Evolutionary conservation across 352 stramenopile genomes (phyloP), one percentile per base, ranked within the genome.

Genomic region (Lagenidium giganteum): DNA sequence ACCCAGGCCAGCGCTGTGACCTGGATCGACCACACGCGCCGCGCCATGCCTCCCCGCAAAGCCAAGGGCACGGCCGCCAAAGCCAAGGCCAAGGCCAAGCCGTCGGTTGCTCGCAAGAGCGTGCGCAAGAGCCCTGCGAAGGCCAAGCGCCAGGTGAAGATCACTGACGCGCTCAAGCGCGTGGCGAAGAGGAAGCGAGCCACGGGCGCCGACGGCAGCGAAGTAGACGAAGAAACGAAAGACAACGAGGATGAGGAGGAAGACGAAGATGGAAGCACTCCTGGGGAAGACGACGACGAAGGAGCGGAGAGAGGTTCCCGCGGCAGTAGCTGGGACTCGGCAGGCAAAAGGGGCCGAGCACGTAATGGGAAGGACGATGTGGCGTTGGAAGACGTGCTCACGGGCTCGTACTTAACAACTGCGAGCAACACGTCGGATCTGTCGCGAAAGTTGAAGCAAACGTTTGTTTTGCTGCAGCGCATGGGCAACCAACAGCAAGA

Each of bases 361-460:
- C 32, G 17, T n/a, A 18, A 9, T 20, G 16, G 18, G 8, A 22
- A 14, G 16, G 5, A 37, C 31, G n/a, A 41, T 25, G 34, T 41
- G 8, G 4, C 34, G 18, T 5, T 22, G 18, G 34, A 25, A 41
- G 20, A 5, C 8, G 34, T 20, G 34, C 45, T 65, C 6, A 54
- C 56, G 5, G 56, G 56, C 2, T 52, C 49, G 28, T 70, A 60
- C 25, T 47, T 79, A 22, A 25, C 60, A n/a, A n/a, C 39, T 2
- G 51, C 63, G 8, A 53, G 65, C 8, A 72, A 64, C 21, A 32
- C 54, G n/a, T 61, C 69, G 0, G 54, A 67, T 31, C 47, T 92
- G 14, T 61, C 55, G 17, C 66, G 71, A 14, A 45, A 70, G 12
- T 55, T 92, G 14, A 72, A 86, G 47, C 47, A 77, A 27, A 72